Percentiles rank a stretch among this genome's conserved stretches.
Evolutionary conservation across 2,329 filamentous ascomycete genomes (phyloP).

Genomic region (Fonsecaea multimorphosa): DNA sequence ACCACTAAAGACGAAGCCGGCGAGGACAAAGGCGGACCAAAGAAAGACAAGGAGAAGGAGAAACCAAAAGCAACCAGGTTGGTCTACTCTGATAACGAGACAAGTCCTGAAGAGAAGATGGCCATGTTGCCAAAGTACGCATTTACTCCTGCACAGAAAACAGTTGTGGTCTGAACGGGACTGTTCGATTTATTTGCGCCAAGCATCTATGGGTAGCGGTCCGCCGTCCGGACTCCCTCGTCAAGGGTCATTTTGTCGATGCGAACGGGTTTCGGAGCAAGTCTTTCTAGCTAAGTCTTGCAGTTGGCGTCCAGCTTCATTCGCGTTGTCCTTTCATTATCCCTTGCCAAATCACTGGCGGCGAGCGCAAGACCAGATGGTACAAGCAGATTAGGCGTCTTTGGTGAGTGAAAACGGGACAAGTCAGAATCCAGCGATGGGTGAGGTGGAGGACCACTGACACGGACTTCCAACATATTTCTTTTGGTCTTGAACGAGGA

Average conservation of each 20-base stretch:
- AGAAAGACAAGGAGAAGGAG: slow-evolving; percentile 65
- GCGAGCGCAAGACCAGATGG: not conserved
- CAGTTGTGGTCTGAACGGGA: slow-evolving; percentile 31
- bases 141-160: slow-evolving; percentile 59
- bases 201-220: not conserved
- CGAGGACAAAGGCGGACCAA: slow-evolving; percentile 65
- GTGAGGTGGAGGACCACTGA: slow-evolving; percentile 20
- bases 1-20: slow-evolving; percentile 49
- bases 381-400: slow-evolving; percentile 11
- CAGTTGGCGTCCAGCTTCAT: slow-evolving; percentile 25
- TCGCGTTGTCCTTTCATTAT: slow-evolving; percentile 4
- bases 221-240: not conserved
- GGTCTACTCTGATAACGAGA: slow-evolving; percentile 79
- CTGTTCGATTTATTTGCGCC: not conserved
- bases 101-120: slow-evolving; percentile 90
- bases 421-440: slow-evolving; percentile 7
- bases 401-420: slow-evolving; percentile 28
- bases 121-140: slow-evolving; percentile 77
- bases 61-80: slow-evolving; percentile 70
- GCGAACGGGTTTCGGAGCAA: not conserved
- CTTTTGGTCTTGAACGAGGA: not conserved
- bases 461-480: slow-evolving; percentile 13
- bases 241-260: not conserved
- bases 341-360: not conserved
- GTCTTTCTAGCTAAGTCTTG: slow-evolving; percentile 30